These are phyloP conservation scores for Phaeoacremonium minimum DNA, from an alignment of 2,329 filamentous ascomycete genomes.

Conservation along the genomic window DNA sequence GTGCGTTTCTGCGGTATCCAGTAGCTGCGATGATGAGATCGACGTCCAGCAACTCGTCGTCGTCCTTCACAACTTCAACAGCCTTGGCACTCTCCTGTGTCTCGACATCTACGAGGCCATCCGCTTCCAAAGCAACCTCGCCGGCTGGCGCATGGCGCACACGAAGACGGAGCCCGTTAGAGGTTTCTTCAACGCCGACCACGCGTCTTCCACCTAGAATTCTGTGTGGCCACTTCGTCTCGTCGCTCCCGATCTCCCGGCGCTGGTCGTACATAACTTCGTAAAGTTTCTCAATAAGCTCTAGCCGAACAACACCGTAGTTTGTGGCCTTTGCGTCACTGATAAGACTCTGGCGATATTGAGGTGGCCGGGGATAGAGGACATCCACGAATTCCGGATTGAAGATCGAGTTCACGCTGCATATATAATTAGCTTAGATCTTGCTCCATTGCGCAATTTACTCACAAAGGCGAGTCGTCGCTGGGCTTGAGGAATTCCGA, in stretches of 20 bases:
- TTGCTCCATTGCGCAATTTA: conserved; percentile 16
- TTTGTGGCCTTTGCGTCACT: conserved; percentile 78
- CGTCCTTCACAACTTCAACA: conserved; percentile 14
- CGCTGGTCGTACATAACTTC: conserved; percentile 84
- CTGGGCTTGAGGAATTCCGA: conserved; percentile 81
- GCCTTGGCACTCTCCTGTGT: conserved; percentile 14
- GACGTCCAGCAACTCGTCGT: conserved; percentile 64
- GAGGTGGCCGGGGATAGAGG: conserved; percentile 64
- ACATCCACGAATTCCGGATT: conserved; percentile 80
- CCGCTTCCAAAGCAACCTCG: conserved; percentile 19
- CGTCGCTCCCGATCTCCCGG: conserved; percentile 62
- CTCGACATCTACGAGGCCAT: conserved; percentile 33
- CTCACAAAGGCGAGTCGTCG: conserved; percentile 93
- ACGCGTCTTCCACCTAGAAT: conserved; percentile 70
- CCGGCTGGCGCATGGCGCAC: conserved; percentile 43
- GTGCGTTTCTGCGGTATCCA: conserved; percentile 75
- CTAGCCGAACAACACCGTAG: conserved; percentile 89
- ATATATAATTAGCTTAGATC: not conserved
- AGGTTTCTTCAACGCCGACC: conserved; percentile 51
- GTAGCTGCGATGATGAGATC: conserved; percentile 84
- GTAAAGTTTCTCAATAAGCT: conserved; percentile 85
- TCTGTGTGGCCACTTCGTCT: conserved; percentile 74
- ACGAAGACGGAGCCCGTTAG: conserved; percentile 49
- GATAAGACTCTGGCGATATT: conserved; percentile 57
- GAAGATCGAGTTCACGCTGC: conserved; percentile 93